A percentile compares a stretch with the other conserved stretches of the same genome.
Evolutionary conservation across 805 yeast species (phyloP).

Genomic region (Ogataea sp.): DNA sequence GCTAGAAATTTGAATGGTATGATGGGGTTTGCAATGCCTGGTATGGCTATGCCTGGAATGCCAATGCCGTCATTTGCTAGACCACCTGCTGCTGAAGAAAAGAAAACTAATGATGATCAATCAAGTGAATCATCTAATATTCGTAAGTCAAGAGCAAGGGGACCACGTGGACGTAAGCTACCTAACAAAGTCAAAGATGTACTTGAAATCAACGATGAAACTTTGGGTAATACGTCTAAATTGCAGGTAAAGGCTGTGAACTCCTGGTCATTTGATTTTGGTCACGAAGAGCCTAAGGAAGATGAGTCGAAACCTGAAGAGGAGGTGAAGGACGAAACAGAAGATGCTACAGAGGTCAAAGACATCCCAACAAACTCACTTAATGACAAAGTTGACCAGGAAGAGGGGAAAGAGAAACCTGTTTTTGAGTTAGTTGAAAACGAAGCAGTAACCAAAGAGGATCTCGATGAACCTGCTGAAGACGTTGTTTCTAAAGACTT

Average conservation of each 20-base stretch:
- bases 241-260: slow-evolving; percentile 26
- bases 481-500: too few relatives aligned
- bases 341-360: background rate
- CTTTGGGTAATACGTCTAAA: slow-evolving; percentile 20
- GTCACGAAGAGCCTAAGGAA: background rate
- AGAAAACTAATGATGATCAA: slow-evolving; percentile 8
- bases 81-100: slow-evolving; percentile 9
- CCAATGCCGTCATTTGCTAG: slow-evolving; percentile 21
- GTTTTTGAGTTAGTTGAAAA: background rate
- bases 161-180: slow-evolving; percentile 66
- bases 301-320: background rate
- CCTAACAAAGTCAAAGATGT: slow-evolving; percentile 49
- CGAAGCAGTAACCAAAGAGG: background rate
- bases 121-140: slow-evolving; percentile 20
- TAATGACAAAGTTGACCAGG: too few relatives aligned
- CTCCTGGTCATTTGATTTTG: slow-evolving; percentile 26
- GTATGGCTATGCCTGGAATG: slow-evolving; percentile 49
- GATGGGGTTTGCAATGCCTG: slow-evolving; percentile 43
- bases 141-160: slow-evolving; percentile 50
- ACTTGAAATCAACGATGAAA: slow-evolving; percentile 26
- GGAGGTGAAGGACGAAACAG: background rate
- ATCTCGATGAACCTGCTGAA: background rate
- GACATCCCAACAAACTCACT: too few relatives aligned
- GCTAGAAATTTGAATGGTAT: slow-evolving; percentile 54
- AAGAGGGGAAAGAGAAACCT: background rate